Evolutionary conservation across 2,329 filamentous ascomycete genomes (phyloP).

Genomic region (Tolypocladium sp.): DNA sequence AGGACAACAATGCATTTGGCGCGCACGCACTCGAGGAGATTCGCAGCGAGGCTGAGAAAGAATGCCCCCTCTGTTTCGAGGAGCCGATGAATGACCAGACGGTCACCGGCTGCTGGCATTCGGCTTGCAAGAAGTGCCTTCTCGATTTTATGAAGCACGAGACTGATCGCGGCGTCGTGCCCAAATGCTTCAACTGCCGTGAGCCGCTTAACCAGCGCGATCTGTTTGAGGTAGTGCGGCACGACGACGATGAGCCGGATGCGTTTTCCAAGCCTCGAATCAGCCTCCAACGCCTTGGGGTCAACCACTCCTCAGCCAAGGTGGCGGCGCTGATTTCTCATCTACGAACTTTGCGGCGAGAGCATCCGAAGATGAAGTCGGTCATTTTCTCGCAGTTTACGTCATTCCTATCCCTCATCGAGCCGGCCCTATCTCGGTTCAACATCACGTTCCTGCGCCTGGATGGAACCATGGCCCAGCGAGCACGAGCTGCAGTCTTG

Average conservation of each 20-base stretch:
- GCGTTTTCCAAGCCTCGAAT: constrained; percentile 39
- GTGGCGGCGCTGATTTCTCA: constrained; percentile 71
- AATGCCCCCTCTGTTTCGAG: constrained; percentile 91
- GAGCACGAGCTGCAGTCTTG: constrained; percentile 70
- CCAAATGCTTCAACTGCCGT: constrained; percentile 86
- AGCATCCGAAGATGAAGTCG: constrained; percentile 66
- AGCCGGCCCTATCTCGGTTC: constrained; percentile 63
- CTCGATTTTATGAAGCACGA: constrained; percentile 84
- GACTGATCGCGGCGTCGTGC: constrained; percentile 62
- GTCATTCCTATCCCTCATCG: constrained; percentile 86
- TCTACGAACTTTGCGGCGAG: constrained; percentile 58
- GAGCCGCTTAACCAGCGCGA: constrained; percentile 74
- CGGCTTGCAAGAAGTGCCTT: constrained; percentile 90
- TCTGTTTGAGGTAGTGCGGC: constrained; percentile 82
- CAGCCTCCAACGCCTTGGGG: constrained; percentile 50
- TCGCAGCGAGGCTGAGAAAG: constrained; percentile 75
- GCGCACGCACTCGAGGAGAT: constrained; percentile 86
- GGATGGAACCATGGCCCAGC: constrained; percentile 84
- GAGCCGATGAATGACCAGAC: constrained; percentile 93
- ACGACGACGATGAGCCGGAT: constrained; percentile 55
- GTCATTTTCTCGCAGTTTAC: constrained; percentile 98
- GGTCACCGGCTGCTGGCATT: constrained; percentile 96
- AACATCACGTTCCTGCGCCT: constrained; percentile 78
- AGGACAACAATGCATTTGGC: constrained; percentile 59
- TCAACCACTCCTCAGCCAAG: constrained; percentile 74